A percentile compares a stretch with the other conserved stretches of the same genome.
phyloP scores from a whole-genome alignment of 768 basidiomycete genomes.

The Boletales sp. region DNA sequence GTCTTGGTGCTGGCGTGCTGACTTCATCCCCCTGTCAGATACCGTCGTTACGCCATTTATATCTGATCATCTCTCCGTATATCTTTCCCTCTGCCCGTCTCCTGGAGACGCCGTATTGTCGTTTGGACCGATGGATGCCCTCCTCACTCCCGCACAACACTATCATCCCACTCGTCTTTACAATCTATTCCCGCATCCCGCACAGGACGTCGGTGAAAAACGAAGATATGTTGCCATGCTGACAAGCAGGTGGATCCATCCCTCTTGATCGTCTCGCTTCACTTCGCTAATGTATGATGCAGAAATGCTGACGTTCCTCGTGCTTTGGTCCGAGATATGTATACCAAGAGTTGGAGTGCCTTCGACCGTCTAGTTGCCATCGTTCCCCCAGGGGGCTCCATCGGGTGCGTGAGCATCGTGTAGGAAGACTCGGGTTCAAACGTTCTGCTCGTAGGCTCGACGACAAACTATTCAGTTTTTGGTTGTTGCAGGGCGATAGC shows the following conservation, averaged over 20 bases:
- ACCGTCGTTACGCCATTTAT: conserved; percentile 75
- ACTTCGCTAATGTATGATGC: conserved; percentile 4
- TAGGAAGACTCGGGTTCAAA: background rate
- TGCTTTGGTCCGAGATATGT: conserved; percentile 84
- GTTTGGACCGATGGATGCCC: conserved; percentile 77
- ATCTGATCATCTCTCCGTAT: conserved; percentile 70
- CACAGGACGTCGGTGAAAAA: conserved; percentile 71
- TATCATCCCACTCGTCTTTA: conserved; percentile 74
- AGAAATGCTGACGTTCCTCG: conserved; percentile 85
- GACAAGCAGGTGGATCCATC: conserved; percentile 55
- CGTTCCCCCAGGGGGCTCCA: conserved; percentile 87
- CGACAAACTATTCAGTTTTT: conserved; percentile 89
- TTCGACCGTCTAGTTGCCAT: conserved; percentile 87
- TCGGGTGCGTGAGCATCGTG: conserved; percentile 54
- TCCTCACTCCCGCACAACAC: conserved; percentile 72
- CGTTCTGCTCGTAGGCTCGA: conserved; percentile 54
- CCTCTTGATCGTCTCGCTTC: background rate
- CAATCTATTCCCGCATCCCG: conserved; percentile 75
- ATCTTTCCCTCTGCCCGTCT: conserved; percentile 73
- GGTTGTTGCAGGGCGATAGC: conserved; percentile 77
- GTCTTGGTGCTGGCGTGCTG: background rate
- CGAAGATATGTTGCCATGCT: conserved; percentile 71
- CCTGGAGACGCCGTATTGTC: conserved; percentile 72
- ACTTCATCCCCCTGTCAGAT: conserved; percentile 38
- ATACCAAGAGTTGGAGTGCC: conserved; percentile 90